phyloP scores from a whole-genome alignment of 805 yeast genomes.

The Starmerella asiatica region DNA sequence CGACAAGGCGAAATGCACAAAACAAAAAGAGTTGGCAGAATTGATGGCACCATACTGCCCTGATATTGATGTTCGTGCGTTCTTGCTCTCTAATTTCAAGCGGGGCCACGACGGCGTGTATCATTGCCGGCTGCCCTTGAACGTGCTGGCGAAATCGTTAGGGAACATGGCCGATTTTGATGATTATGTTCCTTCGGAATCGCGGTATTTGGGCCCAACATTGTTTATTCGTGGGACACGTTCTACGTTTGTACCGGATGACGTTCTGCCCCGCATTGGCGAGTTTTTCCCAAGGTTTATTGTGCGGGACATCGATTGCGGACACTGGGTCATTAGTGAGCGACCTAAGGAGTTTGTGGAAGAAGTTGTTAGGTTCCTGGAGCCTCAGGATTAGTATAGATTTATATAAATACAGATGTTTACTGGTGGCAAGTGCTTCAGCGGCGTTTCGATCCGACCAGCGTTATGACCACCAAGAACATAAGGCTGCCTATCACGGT shows the following conservation, averaged over 20 bases:
- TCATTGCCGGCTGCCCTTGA: conserved; percentile 55
- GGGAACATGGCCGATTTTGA: conserved; percentile 70
- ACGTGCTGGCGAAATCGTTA: conserved; percentile 49
- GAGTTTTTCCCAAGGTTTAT: conserved; percentile 66
- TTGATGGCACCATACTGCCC: conserved; percentile 51
- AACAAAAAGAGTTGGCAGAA: conserved; percentile 54
- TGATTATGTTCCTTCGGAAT: conserved; percentile 36
- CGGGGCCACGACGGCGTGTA: conserved; percentile 27
- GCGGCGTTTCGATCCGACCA: too few relatives aligned
- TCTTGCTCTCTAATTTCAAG: conserved; percentile 56
- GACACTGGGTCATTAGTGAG: conserved; percentile 89
- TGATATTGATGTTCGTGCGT: conserved; percentile 51
- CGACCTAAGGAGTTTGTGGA: conserved; percentile 65
- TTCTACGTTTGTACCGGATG: conserved; percentile 73
- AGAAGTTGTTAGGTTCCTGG: conserved; percentile 48
- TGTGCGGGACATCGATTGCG: conserved; percentile 61
- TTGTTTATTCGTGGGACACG: conserved; percentile 67
- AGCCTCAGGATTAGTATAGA: conserved; percentile 22
- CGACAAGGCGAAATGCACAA: conserved; percentile 33
- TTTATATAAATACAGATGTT: too few relatives aligned
- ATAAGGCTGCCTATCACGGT: too few relatives aligned
- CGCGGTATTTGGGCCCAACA: conserved; percentile 56
- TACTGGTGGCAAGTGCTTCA: too few relatives aligned
- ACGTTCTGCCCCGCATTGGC: conserved; percentile 58
- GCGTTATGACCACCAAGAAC: too few relatives aligned